Conservation (phyloP, 345 rosid species). For the Eucalyptus fibrosa region DNA sequence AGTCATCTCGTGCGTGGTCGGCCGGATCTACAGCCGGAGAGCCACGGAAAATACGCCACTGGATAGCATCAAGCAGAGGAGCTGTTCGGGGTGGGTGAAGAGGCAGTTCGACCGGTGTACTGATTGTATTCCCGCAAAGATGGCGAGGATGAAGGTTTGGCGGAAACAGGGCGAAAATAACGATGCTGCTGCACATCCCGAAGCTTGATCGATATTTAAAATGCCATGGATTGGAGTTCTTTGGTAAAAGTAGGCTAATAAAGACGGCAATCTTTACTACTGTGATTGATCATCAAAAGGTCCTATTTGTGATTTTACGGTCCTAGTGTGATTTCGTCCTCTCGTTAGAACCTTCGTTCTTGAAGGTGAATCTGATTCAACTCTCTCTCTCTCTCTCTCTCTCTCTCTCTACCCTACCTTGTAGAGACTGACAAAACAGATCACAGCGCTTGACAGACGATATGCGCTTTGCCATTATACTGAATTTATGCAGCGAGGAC, state of each 20-base stretch:
- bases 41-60: conserved; percentile 3
- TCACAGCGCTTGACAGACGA: background rate
- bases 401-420: background rate
- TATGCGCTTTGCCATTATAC: background rate
- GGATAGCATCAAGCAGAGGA: conserved; percentile 21
- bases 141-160: background rate
- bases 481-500: background rate
- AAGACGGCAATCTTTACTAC: background rate
- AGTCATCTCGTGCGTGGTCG: conserved; percentile 43
- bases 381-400: background rate
- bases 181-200: background rate
- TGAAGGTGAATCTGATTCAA: background rate
- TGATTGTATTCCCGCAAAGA: conserved; percentile 6
- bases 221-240: background rate
- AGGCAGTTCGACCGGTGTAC: conserved; percentile 6
- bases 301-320: background rate
- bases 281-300: background rate
- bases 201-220: background rate
- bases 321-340: background rate
- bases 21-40: conserved; percentile 30
- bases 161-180: background rate
- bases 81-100: conserved; percentile 30
- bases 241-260: background rate
- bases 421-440: background rate
- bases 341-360: background rate